Percentiles rank a stretch among this genome's conserved stretches.
Conservation (phyloP, 2,329 filamentous ascomycete genomes). For the Aspergillus ibericus region DNA sequence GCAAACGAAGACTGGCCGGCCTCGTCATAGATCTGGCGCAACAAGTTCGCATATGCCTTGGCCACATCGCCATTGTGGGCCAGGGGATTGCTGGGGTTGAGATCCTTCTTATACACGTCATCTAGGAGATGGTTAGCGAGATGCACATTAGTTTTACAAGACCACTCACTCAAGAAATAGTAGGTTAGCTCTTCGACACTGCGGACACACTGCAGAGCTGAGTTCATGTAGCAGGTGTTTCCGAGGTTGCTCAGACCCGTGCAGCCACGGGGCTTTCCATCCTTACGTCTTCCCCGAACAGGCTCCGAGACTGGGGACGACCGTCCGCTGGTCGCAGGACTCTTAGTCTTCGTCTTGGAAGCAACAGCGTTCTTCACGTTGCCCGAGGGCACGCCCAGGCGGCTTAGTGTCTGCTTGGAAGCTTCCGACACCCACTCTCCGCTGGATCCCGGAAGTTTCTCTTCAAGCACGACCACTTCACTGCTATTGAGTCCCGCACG, state of each 20-base stretch:
- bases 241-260: slow-evolving; percentile 87
- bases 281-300: slow-evolving; percentile 68
- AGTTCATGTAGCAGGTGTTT: slow-evolving; percentile 99
- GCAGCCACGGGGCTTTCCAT: slow-evolving; percentile 70
- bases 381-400: slow-evolving; percentile 52
- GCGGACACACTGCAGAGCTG: slow-evolving; percentile 88
- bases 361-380: slow-evolving; percentile 34
- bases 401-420: slow-evolving; percentile 44
- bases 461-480: slow-evolving; percentile 80
- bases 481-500: slow-evolving; percentile 69
- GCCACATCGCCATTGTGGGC: slow-evolving; percentile 85
- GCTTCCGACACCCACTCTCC: slow-evolving; percentile 58
- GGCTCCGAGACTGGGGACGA: slow-evolving; percentile 68
- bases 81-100: slow-evolving; percentile 83
- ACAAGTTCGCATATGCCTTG: slow-evolving; percentile 73
- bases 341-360: slow-evolving; percentile 40
- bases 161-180: slow-evolving; percentile 68
- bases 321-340: slow-evolving; percentile 57
- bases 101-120: slow-evolving; percentile 71
- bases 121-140: slow-evolving; percentile 36
- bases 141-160: background rate
- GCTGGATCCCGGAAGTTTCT: slow-evolving; percentile 52
- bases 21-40: slow-evolving; percentile 76
- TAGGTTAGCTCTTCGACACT: slow-evolving; percentile 90
- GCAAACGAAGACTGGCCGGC: slow-evolving; percentile 66